A percentile compares a stretch with the other conserved stretches of the same genome.
Evolutionary conservation across 169 alveolate species (phyloP).

Genomic region (Plasmodium sp.): DNA sequence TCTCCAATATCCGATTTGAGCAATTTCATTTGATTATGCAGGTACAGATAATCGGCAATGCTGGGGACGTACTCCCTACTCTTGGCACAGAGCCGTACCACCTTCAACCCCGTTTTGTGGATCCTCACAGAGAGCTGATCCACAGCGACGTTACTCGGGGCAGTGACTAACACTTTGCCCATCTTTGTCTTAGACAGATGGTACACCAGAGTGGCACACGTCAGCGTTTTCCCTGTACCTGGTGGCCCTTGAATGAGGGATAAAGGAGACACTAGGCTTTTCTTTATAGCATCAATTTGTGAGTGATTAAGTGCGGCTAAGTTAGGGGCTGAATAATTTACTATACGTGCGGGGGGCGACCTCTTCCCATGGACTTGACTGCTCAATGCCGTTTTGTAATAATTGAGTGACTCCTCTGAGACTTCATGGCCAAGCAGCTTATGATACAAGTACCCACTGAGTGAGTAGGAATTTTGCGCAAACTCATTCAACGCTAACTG

Average conservation of each 20-base stretch:
- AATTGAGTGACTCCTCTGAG: constrained; percentile 23
- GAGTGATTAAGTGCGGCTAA: constrained; percentile 94
- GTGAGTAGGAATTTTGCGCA: constrained; percentile 58
- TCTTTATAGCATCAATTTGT: constrained; percentile 93
- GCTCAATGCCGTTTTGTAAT: background rate
- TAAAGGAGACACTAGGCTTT: constrained; percentile 92
- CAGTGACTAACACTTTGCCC: constrained; percentile 92
- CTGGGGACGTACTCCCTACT: constrained; percentile 64
- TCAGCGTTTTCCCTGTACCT: constrained; percentile 98
- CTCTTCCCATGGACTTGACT: constrained; percentile 68
- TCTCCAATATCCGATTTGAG: constrained; percentile 77
- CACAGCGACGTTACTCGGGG: constrained; percentile 97
- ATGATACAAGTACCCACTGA: constrained; percentile 80
- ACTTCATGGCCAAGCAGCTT: constrained; percentile 83
- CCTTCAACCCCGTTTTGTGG: constrained; percentile 94
- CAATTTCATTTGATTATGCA: constrained; percentile 91
- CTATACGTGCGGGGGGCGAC: constrained; percentile 77
- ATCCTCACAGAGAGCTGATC: constrained; percentile 96
- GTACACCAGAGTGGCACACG: constrained; percentile 94
- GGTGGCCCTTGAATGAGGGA: constrained; percentile 98
- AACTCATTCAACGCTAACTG: constrained; percentile 89
- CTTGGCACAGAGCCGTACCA: constrained; percentile 90
- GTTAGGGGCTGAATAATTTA: constrained; percentile 92
- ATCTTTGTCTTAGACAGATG: constrained; percentile 87
- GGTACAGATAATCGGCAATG: constrained; percentile 81